A percentile compares a stretch with the other conserved stretches of the same genome.
phyloP scores from a whole-genome alignment of 192 early-diverging fungal species.

The Umbelopsis sp. region DNA sequence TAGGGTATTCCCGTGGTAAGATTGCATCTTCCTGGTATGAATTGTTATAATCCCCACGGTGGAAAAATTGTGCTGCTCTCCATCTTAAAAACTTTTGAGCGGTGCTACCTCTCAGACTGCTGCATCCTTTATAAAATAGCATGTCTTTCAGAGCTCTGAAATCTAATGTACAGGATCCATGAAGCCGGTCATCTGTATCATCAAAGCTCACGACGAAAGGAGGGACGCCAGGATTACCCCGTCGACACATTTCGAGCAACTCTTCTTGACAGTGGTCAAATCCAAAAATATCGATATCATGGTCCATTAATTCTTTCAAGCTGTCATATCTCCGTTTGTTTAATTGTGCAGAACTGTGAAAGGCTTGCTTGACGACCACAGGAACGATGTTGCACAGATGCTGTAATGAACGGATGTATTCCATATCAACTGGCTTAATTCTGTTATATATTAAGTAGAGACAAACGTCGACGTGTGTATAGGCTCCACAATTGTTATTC shows the following conservation, averaged over 20 bases:
- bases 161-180: background rate
- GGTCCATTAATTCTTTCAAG: slow-evolving; percentile 50
- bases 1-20: background rate
- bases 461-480: slow-evolving; percentile 49
- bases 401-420: slow-evolving; percentile 63
- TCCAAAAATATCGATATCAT: slow-evolving; percentile 61
- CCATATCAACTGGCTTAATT: slow-evolving; percentile 71
- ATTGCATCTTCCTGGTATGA: background rate
- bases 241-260: slow-evolving; percentile 46
- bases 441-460: slow-evolving; percentile 58
- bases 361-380: slow-evolving; percentile 68
- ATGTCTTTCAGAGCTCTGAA: background rate
- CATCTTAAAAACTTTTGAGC: slow-evolving; percentile 1
- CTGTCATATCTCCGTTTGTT: slow-evolving; percentile 55
- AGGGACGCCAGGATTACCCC: slow-evolving; percentile 48
- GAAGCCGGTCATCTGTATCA: background rate
- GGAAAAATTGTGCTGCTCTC: background rate
- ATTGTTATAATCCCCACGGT: background rate
- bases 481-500: slow-evolving; percentile 20
- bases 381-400: slow-evolving; percentile 66
- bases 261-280: slow-evolving; percentile 57
- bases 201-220: slow-evolving; percentile 55
- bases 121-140: background rate
- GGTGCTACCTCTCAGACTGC: background rate
- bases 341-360: slow-evolving; percentile 51